Percentiles rank a stretch among this genome's conserved stretches.
Conservation (phyloP, 106 monocot species). For the Dendrobium nobile region DNA sequence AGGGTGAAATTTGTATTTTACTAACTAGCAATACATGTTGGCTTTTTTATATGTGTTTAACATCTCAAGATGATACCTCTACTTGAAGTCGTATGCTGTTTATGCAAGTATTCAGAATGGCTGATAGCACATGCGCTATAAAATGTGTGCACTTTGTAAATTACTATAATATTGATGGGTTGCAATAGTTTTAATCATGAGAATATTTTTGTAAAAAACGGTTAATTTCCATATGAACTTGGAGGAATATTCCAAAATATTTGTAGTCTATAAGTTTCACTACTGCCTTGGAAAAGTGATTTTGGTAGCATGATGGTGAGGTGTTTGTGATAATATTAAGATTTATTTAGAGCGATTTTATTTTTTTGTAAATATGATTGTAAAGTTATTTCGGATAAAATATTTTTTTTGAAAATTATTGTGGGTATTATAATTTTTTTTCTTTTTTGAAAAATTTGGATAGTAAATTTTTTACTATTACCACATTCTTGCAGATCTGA, state of each 20-base stretch:
- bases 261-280: neutral
- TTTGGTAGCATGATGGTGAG: neutral
- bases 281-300: neutral
- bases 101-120: neutral
- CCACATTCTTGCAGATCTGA: no score
- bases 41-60: neutral
- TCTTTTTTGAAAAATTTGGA: no score
- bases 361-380: no score
- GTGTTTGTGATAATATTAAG: neutral
- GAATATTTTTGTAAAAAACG: neutral
- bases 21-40: neutral
- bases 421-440: no score
- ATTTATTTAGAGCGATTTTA: no score
- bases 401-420: no score
- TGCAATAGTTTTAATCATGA: neutral
- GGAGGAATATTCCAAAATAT: neutral
- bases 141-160: neutral
- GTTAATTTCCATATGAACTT: neutral
- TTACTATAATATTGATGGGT: neutral
- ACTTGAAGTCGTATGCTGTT: neutral
- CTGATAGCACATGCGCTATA: neutral
- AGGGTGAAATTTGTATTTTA: neutral
- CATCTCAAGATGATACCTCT: neutral
- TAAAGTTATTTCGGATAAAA: no score
- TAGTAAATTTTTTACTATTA: no score